phyloP scores from a whole-genome alignment of 2,329 filamentous ascomycete species.

The Beauveria medogensis region DNA sequence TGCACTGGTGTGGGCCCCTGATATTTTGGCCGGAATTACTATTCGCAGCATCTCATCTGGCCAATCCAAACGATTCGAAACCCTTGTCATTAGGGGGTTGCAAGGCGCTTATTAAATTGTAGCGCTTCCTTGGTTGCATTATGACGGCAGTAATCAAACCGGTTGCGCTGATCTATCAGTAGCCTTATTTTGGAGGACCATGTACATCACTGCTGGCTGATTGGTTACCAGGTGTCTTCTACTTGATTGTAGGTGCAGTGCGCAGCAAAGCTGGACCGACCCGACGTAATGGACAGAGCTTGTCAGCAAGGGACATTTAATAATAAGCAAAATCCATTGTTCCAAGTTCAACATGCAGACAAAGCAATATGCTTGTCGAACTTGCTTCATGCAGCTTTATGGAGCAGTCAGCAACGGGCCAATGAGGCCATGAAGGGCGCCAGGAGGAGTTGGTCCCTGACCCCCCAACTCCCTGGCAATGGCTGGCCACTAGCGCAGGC shows the following conservation, averaged over 20 bases:
- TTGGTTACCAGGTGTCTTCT: too few species aligned
- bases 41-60: too few species aligned
- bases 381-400: slow-evolving; percentile 7
- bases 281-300: not conserved
- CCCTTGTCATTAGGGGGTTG: not conserved
- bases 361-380: slow-evolving; percentile 4
- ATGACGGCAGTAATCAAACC: slow-evolving; percentile 6
- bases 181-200: not conserved
- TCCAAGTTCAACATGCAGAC: not conserved
- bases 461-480: too few species aligned
- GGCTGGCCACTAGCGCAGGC: not conserved
- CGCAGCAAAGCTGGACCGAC: too few species aligned
- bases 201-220: not conserved
- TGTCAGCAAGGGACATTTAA: not conserved
- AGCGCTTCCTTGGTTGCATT: not conserved
- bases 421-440: not conserved
- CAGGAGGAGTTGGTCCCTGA: not conserved
- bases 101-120: not conserved
- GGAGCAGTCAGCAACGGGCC: not conserved
- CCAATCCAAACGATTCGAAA: not conserved
- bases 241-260: too few species aligned
- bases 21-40: too few species aligned
- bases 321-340: not conserved
- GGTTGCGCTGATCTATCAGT: not conserved
- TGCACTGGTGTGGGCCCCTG: too few species aligned